Evolutionary conservation across 2,329 filamentous ascomycete genomes (phyloP), one percentile per base, ranked within the genome.

Genomic region (Aspergillus sp.): DNA sequence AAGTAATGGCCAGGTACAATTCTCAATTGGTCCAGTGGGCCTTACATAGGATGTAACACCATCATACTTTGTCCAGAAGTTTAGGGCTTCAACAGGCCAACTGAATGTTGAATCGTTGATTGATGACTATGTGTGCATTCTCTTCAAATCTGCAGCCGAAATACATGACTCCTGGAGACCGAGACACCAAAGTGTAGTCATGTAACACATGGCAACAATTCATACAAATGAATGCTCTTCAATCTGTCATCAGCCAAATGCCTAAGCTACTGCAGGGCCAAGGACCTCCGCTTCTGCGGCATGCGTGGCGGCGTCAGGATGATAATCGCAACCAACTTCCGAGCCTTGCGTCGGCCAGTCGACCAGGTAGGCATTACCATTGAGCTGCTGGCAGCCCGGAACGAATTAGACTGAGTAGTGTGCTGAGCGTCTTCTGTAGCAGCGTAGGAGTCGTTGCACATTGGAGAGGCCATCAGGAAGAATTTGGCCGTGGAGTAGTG

Each of bases 271-370:
- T n/a, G 33, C 33, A 10, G 33, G 11, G 3, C 43, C 46, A 17
- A 48, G 40, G n/a, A 48, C 35, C 2, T 6, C 19, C 14, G 33
- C 46, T 35, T 48, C 19, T 10, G 46, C 46, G 4, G 46, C 46
- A 32, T 48, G 16, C 9, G 46, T 48, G 9, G 46, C 46, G 14
- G 46, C 46, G 40, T 48, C 41, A 2, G 46, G 46, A 48, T 48
- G 46, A 41, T 48, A 48, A 14, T 48, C 46, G 40, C 46, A 48
- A 3, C 46, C 46, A 5, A 48, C 46, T 4, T 41, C 46, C 8
- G 46, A 20, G 19, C 46, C 46, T 35, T 48, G 46, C 46, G 35
- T 14, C 1, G 3, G 19, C 46, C 46, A 48, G 13, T 48, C 43
- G n/a, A 45, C 43, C 11, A 45, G 30, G 20, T 45, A 30, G 3